These are phyloP conservation scores for Pseudozyma pruni DNA, from an alignment of 1,284 basidiomycete genomes.

Conservation along the genomic window DNA sequence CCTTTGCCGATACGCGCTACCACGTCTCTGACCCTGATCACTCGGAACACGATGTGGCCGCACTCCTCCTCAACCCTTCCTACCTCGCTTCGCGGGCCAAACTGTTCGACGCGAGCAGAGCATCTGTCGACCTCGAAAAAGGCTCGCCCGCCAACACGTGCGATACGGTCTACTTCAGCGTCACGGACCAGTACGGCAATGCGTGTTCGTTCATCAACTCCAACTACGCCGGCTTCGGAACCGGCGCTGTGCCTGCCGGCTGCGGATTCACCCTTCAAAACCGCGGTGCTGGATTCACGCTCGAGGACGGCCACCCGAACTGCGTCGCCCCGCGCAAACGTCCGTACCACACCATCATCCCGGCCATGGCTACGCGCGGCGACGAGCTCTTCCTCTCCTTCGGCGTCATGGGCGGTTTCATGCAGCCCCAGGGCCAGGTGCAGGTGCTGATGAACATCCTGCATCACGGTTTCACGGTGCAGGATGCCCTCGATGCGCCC, in stretches of 20 bases:
- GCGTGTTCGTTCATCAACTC: conserved; percentile 94
- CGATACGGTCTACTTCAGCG: conserved; percentile 93
- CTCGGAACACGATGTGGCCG: conserved; percentile 74
- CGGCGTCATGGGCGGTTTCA: conserved; percentile 90
- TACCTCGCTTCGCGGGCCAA: conserved; percentile 84
- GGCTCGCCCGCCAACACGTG: conserved; percentile 82
- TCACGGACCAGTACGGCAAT: conserved; percentile 79
- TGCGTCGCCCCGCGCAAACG: conserved; percentile 75
- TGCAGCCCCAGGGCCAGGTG: conserved; percentile 92
- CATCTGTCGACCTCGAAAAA: conserved; percentile 77
- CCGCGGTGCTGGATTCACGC: conserved; percentile 84
- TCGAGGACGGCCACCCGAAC: conserved; percentile 85
- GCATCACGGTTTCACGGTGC: conserved; percentile 79
- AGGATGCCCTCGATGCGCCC: conserved; percentile 79
- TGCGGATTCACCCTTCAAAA: conserved; percentile 97
- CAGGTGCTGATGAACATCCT: conserved; percentile 93
- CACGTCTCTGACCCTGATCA: conserved; percentile 88
- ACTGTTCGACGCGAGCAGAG: conserved; percentile 78
- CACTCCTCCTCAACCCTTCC: conserved; percentile 71
- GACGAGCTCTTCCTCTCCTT: conserved; percentile 87
- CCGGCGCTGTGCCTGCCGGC: conserved; percentile 82
- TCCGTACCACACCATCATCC: conserved; percentile 95
- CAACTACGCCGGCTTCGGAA: conserved; percentile 75
- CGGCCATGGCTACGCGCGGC: conserved; percentile 83
- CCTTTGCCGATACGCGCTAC: conserved; percentile 83